Evolutionary conservation across 139 green algal species (phyloP).

Genomic region (Picochlorum sp.): DNA sequence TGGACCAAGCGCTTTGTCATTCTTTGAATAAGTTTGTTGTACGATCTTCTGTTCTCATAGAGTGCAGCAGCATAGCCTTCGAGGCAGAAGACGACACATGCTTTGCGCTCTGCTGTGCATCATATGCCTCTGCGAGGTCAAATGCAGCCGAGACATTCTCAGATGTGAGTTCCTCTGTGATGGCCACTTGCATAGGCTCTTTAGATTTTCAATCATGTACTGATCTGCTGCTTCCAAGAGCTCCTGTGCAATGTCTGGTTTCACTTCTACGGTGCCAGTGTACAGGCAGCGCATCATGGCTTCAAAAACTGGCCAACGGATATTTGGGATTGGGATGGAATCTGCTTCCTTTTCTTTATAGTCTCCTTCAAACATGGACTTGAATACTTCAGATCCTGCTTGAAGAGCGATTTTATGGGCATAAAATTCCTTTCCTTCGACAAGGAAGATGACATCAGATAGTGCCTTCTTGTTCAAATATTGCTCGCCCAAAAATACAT

Average conservation of each 20-base stretch:
- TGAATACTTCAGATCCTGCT: conserved; percentile 82
- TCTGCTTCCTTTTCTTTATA: conserved; percentile 77
- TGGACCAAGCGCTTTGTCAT: background rate
- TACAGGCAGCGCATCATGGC: conserved; percentile 91
- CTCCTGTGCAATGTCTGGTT: conserved; percentile 53
- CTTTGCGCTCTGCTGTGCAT: conserved; percentile 59
- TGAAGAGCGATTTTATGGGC: conserved; percentile 87
- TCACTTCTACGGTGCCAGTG: conserved; percentile 64
- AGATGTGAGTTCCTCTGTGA: conserved; percentile 58
- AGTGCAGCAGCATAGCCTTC: conserved; percentile 21
- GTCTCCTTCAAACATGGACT: conserved; percentile 86
- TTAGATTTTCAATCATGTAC: conserved; percentile 93
- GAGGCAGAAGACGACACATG: conserved; percentile 82
- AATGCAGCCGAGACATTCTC: conserved; percentile 73
- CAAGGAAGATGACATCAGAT: conserved; percentile 87
- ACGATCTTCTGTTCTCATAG: background rate
- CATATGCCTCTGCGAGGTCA: conserved; percentile 75
- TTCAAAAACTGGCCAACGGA: conserved; percentile 75
- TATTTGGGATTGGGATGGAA: conserved; percentile 91
- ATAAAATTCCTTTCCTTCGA: conserved; percentile 81
- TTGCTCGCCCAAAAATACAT: conserved; percentile 62
- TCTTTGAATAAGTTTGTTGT: background rate
- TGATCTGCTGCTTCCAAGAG: conserved; percentile 76
- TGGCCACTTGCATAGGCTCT: conserved; percentile 80
- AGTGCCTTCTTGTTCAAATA: conserved; percentile 88